Evolutionary conservation across 768 basidiomycete species (phyloP).

Genomic region (Boletus sensibilis): DNA sequence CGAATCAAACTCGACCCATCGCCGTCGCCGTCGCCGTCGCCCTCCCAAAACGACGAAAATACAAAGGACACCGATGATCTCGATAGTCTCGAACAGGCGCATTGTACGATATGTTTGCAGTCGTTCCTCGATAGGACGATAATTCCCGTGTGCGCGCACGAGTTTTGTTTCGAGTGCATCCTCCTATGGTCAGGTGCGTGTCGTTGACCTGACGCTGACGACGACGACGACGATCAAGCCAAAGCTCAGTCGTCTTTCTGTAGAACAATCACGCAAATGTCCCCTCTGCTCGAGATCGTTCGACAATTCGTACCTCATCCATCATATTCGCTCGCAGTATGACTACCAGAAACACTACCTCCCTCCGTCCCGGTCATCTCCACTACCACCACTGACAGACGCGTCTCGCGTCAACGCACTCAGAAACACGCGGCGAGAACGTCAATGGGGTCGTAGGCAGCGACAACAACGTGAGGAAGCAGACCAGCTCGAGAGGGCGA

Average conservation of each 20-base stretch:
- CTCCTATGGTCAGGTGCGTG: slow-evolving; percentile 79
- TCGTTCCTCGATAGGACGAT: slow-evolving; percentile 72
- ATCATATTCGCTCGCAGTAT: slow-evolving; percentile 70
- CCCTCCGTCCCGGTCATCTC: slow-evolving; percentile 57
- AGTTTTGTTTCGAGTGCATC: slow-evolving; percentile 92
- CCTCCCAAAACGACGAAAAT: slow-evolving; percentile 1
- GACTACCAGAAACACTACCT: slow-evolving; percentile 84
- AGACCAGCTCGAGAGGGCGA: slow-evolving; percentile 74
- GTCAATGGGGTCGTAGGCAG: slow-evolving; percentile 56
- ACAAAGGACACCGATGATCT: neutral
- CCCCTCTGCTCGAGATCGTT: slow-evolving; percentile 70
- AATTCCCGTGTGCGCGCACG: slow-evolving; percentile 84
- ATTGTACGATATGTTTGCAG: slow-evolving; percentile 89
- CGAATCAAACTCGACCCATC: slow-evolving; percentile 37
- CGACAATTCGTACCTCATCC: slow-evolving; percentile 71
- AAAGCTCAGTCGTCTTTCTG: neutral
- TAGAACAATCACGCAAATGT: slow-evolving; percentile 77
- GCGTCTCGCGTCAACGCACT: slow-evolving; percentile 30
- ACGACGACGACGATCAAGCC: neutral
- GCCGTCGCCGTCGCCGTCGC: slow-evolving; percentile 17
- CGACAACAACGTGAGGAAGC: slow-evolving; percentile 52
- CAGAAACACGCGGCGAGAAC: slow-evolving; percentile 37
- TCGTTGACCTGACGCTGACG: too few relatives aligned
- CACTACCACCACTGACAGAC: slow-evolving; percentile 35
- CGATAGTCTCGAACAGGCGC: slow-evolving; percentile 24